Base-by-base conservation (phyloP, 2,329 filamentous ascomycete species). In the Stachybotrys chlorohalonatus region DNA sequence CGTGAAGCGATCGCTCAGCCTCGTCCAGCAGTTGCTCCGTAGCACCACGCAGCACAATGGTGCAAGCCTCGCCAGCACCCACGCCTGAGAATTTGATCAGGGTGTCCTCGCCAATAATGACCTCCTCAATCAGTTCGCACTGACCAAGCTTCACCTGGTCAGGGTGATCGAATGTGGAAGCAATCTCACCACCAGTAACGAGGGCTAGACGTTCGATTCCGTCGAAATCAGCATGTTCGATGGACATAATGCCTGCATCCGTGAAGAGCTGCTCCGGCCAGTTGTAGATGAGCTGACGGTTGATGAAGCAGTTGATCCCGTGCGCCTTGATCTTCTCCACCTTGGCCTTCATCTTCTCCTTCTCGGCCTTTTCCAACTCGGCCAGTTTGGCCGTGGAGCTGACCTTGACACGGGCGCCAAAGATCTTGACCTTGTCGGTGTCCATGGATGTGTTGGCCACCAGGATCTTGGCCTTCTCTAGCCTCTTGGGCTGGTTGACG, bases 381-480 rank as follows among this genome's bases (percentile, higher is more conserved):
- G 94, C 94, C 52, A 99, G 82, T 80, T 97, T 96, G 70, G 90
- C 90, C 3, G 94, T 99, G 36, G 90, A 93, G 63, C 90, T 89
- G 57, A 99, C 94, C 82, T 97, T 97, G 66, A 99, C 90, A 56
- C 93, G 85, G 15, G 94, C 94, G 59, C 94, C 94, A 66, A 99
- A 99, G 66, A 99, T 97, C 82, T 99, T 99, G 77, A 99, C 90
- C 81, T 99, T 99, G 76, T 99, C 94, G 42, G 94, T 99, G 74
- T 99, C 94, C 94, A 99, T 99, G 11, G 92, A 89, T 9, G 94
- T 99, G 76, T 99, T 99, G 60, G 94, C 94, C 24, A 99, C 89
- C 55, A 99, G 75, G 61, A 99, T 99, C 79, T 97, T 99, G 62
- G 93, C 94, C 71, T 99, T 97, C 73, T 97, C 93, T 66, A 99